Percentiles rank a stretch among this genome's conserved stretches.
Conservation (phyloP, 2,329 filamentous ascomycete species). For the Hymenoscyphus scutula region DNA sequence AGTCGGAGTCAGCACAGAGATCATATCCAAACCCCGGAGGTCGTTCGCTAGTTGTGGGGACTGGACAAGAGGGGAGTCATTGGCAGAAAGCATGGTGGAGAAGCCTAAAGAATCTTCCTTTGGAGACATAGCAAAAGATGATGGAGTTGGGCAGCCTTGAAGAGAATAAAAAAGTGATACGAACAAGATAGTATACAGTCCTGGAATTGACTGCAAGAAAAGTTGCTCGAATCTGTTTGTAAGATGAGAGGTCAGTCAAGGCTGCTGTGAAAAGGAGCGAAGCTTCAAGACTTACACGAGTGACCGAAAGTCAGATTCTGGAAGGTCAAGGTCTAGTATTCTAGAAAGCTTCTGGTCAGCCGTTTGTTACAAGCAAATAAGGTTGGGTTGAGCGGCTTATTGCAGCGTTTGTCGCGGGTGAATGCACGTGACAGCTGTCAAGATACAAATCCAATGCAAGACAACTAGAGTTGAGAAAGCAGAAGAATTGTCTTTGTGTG, state of each 20-base stretch:
- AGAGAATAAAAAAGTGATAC: background rate
- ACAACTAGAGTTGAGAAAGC: constrained; percentile 5
- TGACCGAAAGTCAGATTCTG: background rate
- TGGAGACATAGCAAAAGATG: background rate
- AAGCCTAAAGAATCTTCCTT: background rate
- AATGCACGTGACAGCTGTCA: constrained; percentile 21
- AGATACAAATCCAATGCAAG: constrained; percentile 1
- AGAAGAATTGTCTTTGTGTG: constrained; percentile 2
- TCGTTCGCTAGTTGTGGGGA: background rate
- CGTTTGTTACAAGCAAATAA: constrained; percentile 30
- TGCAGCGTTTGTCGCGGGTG: constrained; percentile 25
- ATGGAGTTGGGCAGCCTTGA: background rate
- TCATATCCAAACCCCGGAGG: constrained; percentile 24
- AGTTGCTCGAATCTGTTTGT: background rate
- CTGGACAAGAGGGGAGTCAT: constrained; percentile 2
- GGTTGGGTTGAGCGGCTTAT: constrained; percentile 18
- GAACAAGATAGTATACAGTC: constrained; percentile 23
- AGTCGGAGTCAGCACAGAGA: constrained; percentile 23
- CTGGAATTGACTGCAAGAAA: constrained; percentile 3
- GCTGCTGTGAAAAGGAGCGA: background rate
- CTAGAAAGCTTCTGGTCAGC: constrained; percentile 13
- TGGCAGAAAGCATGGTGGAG: constrained; percentile 6
- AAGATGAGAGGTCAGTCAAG: background rate
- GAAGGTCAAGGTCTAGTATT: constrained; percentile 8
- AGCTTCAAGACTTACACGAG: background rate